A percentile compares a stretch with the other conserved stretches of the same genome.
Conservation (phyloP, 1,139 yeast genomes). For the Suhomyces terraborum region DNA sequence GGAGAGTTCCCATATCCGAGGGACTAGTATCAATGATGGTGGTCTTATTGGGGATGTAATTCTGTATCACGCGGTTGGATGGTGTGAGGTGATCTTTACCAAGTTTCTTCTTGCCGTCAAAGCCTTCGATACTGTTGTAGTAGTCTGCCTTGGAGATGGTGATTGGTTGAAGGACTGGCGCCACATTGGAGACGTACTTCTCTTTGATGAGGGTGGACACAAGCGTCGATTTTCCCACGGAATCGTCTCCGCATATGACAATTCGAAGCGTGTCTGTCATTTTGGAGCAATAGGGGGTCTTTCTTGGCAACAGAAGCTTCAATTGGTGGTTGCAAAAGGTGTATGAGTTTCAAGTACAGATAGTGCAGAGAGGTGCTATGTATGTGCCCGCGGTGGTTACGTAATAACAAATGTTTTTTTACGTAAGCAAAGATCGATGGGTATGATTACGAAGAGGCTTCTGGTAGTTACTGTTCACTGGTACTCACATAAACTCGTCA, state of each 20-base stretch:
- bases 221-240: conserved; percentile 79
- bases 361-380: no score
- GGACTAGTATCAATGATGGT: conserved; percentile 79
- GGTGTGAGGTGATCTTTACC: conserved; percentile 8
- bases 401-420: neutral
- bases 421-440: neutral
- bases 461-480: no score
- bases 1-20: conserved; percentile 60
- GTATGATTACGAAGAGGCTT: no score
- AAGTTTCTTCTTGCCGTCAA: conserved; percentile 10
- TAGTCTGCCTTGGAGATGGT: conserved; percentile 57
- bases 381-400: no score
- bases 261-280: conserved; percentile 41
- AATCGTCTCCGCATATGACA: conserved; percentile 95
- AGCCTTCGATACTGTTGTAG: conserved; percentile 24
- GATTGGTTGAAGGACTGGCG: conserved; percentile 77
- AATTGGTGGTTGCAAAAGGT: neutral
- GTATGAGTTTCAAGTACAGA: no score
- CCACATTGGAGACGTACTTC: conserved; percentile 54
- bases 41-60: conserved; percentile 65
- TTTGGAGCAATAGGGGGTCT: neutral
- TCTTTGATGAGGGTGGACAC: conserved; percentile 82
- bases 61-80: conserved; percentile 23
- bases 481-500: no score
- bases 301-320: neutral